These are phyloP conservation scores for Alternaria gaisen DNA, from an alignment of 2,329 filamentous ascomycete genomes.

Conservation along the genomic window DNA sequence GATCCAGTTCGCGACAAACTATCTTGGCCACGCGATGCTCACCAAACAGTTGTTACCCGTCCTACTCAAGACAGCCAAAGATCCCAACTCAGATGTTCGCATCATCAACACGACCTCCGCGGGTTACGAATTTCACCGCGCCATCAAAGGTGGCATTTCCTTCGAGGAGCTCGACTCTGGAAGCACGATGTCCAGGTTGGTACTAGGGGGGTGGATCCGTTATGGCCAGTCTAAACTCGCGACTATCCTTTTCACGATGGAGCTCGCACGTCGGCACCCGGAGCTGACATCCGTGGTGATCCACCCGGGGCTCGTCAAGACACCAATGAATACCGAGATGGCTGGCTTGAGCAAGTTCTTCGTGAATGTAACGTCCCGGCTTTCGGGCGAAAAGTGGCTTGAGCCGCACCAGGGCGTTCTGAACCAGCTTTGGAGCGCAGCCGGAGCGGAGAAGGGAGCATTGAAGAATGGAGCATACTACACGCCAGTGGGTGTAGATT, in stretches of 20 bases:
- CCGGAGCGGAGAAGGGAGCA: conserved; percentile 35
- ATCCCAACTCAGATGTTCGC: conserved; percentile 20
- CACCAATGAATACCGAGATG: conserved; percentile 45
- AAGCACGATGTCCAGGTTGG: conserved; percentile 30
- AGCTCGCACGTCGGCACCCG: conserved; percentile 57
- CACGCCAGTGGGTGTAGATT: conserved; percentile 28
- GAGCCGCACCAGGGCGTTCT: conserved; percentile 35
- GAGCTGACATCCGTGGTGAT: conserved; percentile 54
- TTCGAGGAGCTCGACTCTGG: conserved; percentile 26
- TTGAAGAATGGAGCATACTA: conserved; percentile 53
- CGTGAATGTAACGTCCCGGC: conserved; percentile 13
- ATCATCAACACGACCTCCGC: neutral
- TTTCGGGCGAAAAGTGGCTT: conserved; percentile 1
- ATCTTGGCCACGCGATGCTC: conserved; percentile 60
- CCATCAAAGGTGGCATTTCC: conserved; percentile 39
- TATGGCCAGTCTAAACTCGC: conserved; percentile 62
- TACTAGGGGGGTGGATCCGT: conserved; percentile 45
- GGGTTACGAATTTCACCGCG: conserved; percentile 30
- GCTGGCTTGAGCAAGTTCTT: conserved; percentile 22
- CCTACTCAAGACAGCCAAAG: conserved; percentile 52
- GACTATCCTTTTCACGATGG: conserved; percentile 57
- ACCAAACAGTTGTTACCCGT: conserved; percentile 56
- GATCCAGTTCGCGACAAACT: conserved; percentile 61
- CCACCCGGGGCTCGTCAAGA: conserved; percentile 62
- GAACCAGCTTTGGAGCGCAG: conserved; percentile 52